Evolutionary conservation across 345 rosid genomes (phyloP).

Genomic region (Viola odorata): DNA sequence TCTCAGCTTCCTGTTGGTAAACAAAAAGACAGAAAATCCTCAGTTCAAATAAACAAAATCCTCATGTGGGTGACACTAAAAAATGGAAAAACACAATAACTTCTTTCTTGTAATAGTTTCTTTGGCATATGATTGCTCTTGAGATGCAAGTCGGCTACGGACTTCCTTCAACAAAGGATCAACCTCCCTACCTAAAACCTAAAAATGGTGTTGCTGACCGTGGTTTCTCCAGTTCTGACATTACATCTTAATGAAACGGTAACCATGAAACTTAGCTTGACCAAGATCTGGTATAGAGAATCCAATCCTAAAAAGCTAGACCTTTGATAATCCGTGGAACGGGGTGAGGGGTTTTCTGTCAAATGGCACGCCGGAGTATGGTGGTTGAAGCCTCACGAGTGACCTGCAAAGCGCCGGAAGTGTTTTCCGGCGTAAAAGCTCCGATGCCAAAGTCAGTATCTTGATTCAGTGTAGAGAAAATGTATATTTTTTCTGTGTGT

Average conservation of each 20-base stretch:
- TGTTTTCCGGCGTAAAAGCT: too few species aligned
- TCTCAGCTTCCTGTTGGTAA: slow-evolving; percentile 65
- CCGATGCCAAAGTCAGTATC: too few species aligned
- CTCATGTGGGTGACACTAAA: slow-evolving; percentile 28
- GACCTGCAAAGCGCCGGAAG: too few species aligned
- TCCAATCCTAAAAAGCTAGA: slow-evolving; percentile 9
- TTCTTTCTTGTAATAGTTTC: slow-evolving; percentile 67
- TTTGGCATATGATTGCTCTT: slow-evolving; percentile 59
- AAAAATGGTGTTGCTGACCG: slow-evolving; percentile 13
- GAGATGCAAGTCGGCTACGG: slow-evolving; percentile 60
- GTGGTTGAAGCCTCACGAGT: too few species aligned
- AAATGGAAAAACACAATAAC: slow-evolving; percentile 15
- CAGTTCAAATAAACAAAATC: slow-evolving; percentile 5
- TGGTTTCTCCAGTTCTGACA: slow-evolving; percentile 36
- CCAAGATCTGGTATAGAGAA: slow-evolving; percentile 4
- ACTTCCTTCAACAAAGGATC: slow-evolving; percentile 80
- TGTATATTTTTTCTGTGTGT: too few species aligned
- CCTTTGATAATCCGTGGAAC: not conserved
- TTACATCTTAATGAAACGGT: slow-evolving; percentile 16
- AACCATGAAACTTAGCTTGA: not conserved
- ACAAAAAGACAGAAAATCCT: not conserved
- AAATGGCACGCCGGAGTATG: too few species aligned
- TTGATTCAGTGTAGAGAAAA: too few species aligned
- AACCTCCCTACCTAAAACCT: slow-evolving; percentile 35
- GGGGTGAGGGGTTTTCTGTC: too few species aligned